Base-by-base conservation (phyloP, 2,329 filamentous ascomycete genomes). In the Rhynchosporium agropyri region DNA sequence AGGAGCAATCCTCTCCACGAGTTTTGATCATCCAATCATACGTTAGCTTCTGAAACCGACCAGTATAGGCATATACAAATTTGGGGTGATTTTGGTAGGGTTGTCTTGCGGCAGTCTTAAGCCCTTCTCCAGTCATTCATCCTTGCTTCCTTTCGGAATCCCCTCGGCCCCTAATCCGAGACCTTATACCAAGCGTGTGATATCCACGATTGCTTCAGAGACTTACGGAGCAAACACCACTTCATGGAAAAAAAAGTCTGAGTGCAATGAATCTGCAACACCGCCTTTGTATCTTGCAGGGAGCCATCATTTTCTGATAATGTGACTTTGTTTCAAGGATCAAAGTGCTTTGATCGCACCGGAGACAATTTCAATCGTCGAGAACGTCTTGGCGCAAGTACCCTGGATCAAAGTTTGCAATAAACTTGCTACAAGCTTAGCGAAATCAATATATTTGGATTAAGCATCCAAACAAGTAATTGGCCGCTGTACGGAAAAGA, bases 131-230 rank as follows among this genome's bases (percentile, higher is more conserved):
- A 20, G 20, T 20, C 20, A 20, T 20, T 20, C 20, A 20, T 20
- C 20, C 20, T 20, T 20, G 1, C 20, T 20, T 20, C 20, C 20
- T 20, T 20, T 50, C 58, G 55, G 45, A 42, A 43, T 48, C 36
- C 50, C 55, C 48, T 28, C 55, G 54, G 7, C 28, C 43, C 40
- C 20, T 33, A 48, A 42, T 42, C 58, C 51, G 51, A 54, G 51
- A 38, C 49, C 53, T 61, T 61, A 55, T 61, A 60, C 38, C 29
- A 55, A 13, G 10, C 54, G 40, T 33, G n/a, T 57, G 40, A 57
- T 20, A 57, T 20, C 12, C 31, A 42, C 33, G 45, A 20, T 15
- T 40, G 29, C 43, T 33, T 46, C 45, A n/a, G 43, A 45, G 31
- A 28, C 43, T 45, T 31, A 28, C 43, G 33, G n/a, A 42, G 36